Evolutionary conservation across 768 basidiomycete genomes (phyloP).

Genomic region (Lentinula aciculospora): DNA sequence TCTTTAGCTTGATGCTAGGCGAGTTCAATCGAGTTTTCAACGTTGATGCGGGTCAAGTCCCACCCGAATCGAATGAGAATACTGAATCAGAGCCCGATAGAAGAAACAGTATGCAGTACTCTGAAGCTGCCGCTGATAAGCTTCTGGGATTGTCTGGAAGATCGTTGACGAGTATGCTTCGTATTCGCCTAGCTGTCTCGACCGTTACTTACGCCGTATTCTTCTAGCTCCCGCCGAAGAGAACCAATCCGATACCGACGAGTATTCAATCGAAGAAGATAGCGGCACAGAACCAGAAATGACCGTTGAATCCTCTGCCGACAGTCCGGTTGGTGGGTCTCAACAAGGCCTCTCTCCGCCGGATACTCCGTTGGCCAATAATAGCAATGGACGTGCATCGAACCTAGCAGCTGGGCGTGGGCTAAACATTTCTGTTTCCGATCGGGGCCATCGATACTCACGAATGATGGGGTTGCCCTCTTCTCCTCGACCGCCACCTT

Average conservation of each 20-base stretch:
- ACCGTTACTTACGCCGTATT: not conserved
- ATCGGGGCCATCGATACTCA: constrained; percentile 59
- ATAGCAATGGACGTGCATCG: constrained; percentile 39
- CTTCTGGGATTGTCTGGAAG: constrained; percentile 76
- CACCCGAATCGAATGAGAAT: constrained; percentile 4
- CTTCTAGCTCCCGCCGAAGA: constrained; percentile 48
- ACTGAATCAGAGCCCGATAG: constrained; percentile 37
- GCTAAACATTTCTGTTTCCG: constrained; percentile 57
- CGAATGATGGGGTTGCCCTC: constrained; percentile 59
- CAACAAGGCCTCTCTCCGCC: constrained; percentile 29
- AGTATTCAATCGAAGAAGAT: constrained; percentile 52
- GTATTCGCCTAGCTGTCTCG: not conserved
- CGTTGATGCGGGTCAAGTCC: constrained; percentile 43
- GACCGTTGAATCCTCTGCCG: constrained; percentile 42
- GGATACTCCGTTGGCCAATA: constrained; percentile 40
- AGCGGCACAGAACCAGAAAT: constrained; percentile 66
- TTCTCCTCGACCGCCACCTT: constrained; percentile 42
- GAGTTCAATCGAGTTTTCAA: constrained; percentile 95
- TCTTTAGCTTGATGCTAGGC: constrained; percentile 90
- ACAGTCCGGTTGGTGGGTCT: constrained; percentile 21
- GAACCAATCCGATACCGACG: constrained; percentile 64
- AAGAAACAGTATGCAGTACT: constrained; percentile 81
- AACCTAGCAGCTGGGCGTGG: constrained; percentile 62
- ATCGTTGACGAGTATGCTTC: constrained; percentile 49
- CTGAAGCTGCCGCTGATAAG: constrained; percentile 77